phyloP scores from a whole-genome alignment of 2,329 filamentous ascomycete genomes.

The Talaromyces sp. region DNA sequence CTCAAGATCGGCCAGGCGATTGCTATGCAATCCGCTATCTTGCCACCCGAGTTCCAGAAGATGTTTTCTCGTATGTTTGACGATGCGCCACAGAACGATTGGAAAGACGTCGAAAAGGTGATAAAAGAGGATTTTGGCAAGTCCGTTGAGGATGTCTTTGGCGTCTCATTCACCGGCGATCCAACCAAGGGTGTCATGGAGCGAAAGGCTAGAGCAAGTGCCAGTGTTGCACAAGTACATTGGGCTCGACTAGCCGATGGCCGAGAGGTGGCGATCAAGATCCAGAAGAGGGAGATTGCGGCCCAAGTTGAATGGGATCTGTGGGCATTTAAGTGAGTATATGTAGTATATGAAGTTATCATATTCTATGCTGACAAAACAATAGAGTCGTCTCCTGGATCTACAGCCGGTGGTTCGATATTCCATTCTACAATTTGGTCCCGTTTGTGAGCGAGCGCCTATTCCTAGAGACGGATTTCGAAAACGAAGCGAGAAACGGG shows the following conservation, averaged over 20 bases:
- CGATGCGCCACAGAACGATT: conserved; percentile 88
- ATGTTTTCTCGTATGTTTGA: conserved; percentile 98
- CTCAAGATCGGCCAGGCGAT: conserved; percentile 98
- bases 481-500: conserved; percentile 84
- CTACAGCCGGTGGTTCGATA: conserved; percentile 82
- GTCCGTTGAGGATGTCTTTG: conserved; percentile 85
- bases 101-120: conserved; percentile 78
- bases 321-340: conserved; percentile 75
- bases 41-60: conserved; percentile 89
- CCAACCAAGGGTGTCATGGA: conserved; percentile 62
- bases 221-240: conserved; percentile 94
- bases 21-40: conserved; percentile 91
- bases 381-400: conserved; percentile 65
- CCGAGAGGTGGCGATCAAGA: conserved; percentile 87
- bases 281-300: conserved; percentile 91
- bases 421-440: conserved; percentile 86
- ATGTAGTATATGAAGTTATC: not conserved
- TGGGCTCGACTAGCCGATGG: conserved; percentile 85
- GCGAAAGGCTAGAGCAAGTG: conserved; percentile 65
- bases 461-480: conserved; percentile 87
- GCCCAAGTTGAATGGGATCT: conserved; percentile 91
- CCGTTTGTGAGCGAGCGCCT: conserved; percentile 92
- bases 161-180: conserved; percentile 70
- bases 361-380: conserved; percentile 13
- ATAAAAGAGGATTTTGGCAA: conserved; percentile 83